Base-by-base conservation (phyloP, 2,329 filamentous ascomycete species). In the Cercospora sp. region DNA sequence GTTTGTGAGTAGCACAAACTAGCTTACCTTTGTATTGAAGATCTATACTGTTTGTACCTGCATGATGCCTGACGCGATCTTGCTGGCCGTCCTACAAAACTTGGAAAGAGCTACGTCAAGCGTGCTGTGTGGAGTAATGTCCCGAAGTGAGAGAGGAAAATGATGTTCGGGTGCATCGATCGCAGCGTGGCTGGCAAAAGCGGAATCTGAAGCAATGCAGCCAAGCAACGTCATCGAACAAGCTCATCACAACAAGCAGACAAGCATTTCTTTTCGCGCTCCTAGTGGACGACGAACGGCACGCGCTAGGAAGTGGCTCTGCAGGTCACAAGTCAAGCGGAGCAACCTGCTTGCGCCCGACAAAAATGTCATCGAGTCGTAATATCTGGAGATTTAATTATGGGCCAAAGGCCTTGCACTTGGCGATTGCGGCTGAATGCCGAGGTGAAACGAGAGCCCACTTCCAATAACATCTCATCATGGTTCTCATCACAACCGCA, bases 101-200 rank as follows among this genome's bases (percentile, higher is more conserved):
- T 64, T 60, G 66, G 62, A 64, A 26, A 45, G 42, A 57, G 55
- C 66, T 67, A 67, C 66, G 66, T 67, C 66, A 67, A 51, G 62
- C 48, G 48, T 31, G 33, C 30, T 42, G 20, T 30, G 26, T 30
- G 30, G 60, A 53, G 60, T 42, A 36, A 60, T 48, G 55, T 60
- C 36, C 60, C 65, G 65, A 64, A 64, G 60, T 58, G 57, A 65
- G 53, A 48, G 66, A 33, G 62, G 20, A 33, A 53, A 57, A 58
- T 55, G 39, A 58, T 30, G 39, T 51, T 16, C 36, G 28, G 30
- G 55, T n/a, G 60, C 65, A 62, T 42, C 18, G 64, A 42, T 58
- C 64, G 33, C 59, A 45, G 55, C 45, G 57, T 51, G 55, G 58
- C 57, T 55, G 45, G 39, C 31, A 28, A 33, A 48, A 16, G 59